Conservation (phyloP, 345 rosid genomes). For the Pistacia vera region DNA sequence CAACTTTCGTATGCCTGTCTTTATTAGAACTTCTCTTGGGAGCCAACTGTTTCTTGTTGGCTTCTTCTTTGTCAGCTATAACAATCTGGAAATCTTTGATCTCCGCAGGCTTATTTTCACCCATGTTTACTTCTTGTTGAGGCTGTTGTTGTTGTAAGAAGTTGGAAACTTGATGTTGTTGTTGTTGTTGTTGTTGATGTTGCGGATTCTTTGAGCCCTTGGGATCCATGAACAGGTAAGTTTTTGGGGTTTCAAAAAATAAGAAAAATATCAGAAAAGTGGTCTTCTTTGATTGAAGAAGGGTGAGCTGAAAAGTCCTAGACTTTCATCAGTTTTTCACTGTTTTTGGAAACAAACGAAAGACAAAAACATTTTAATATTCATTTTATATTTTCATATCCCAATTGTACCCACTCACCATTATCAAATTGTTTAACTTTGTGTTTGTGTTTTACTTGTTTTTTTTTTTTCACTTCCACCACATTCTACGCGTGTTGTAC, state of each 20-base stretch:
- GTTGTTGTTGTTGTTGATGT: conserved; percentile 27
- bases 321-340: conserved; percentile 56
- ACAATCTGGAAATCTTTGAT: conserved; percentile 79
- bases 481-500: not conserved
- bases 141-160: conserved; percentile 45
- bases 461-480: not conserved
- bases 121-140: conserved; percentile 34
- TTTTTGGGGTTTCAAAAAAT: conserved; percentile 28
- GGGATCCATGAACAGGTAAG: conserved; percentile 60
- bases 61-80: conserved; percentile 64
- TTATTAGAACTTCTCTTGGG: conserved; percentile 94
- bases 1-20: conserved; percentile 95
- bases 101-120: conserved; percentile 57
- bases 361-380: conserved; percentile 25
- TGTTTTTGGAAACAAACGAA: conserved; percentile 49
- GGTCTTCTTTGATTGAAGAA: conserved; percentile 45
- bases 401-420: conserved; percentile 7
- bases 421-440: not conserved
- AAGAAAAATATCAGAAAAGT: conserved; percentile 8
- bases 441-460: not conserved
- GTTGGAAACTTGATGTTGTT: conserved; percentile 47
- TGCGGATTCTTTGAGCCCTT: conserved; percentile 53
- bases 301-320: conserved; percentile 58
- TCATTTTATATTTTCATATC: conserved; percentile 22
- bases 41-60: conserved; percentile 54